These are phyloP conservation scores for Hirsutella rhossiliensis DNA, from an alignment of 2,329 filamentous ascomycete species.

Conservation along the genomic window DNA sequence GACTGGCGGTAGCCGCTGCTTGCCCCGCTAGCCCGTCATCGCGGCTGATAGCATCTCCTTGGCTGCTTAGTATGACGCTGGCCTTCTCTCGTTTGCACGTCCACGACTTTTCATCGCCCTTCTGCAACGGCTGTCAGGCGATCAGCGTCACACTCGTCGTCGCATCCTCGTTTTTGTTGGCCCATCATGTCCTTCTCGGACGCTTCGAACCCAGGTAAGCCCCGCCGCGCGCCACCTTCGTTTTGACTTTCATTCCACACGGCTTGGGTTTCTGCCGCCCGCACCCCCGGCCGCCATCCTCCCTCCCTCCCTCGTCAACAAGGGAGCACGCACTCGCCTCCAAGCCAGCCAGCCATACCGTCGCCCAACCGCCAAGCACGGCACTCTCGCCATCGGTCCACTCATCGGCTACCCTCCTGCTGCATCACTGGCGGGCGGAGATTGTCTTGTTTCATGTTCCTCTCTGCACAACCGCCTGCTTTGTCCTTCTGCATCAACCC, in stretches of 20 bases:
- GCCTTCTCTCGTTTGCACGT: neutral
- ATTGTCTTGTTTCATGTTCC: slow-evolving; percentile 12
- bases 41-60: neutral
- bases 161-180: neutral
- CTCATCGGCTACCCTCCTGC: neutral
- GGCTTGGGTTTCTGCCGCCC: neutral
- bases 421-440: slow-evolving; percentile 5
- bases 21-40: neutral
- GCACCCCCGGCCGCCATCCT: neutral
- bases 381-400: neutral
- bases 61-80: neutral
- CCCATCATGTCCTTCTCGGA: slow-evolving; percentile 6
- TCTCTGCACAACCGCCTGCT: slow-evolving; percentile 1
- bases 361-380: neutral
- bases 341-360: neutral
- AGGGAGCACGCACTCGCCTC: neutral
- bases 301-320: slow-evolving; percentile 2
- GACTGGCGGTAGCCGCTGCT: neutral
- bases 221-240: neutral
- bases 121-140: neutral
- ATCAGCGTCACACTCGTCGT: neutral
- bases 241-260: slow-evolving; percentile 1
- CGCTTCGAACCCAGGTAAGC: slow-evolving; percentile 8
- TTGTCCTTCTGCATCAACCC: neutral
- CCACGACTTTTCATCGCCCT: neutral